phyloP scores from a whole-genome alignment of 2,329 filamentous ascomycete genomes.

The Xylariaceae sp. region DNA sequence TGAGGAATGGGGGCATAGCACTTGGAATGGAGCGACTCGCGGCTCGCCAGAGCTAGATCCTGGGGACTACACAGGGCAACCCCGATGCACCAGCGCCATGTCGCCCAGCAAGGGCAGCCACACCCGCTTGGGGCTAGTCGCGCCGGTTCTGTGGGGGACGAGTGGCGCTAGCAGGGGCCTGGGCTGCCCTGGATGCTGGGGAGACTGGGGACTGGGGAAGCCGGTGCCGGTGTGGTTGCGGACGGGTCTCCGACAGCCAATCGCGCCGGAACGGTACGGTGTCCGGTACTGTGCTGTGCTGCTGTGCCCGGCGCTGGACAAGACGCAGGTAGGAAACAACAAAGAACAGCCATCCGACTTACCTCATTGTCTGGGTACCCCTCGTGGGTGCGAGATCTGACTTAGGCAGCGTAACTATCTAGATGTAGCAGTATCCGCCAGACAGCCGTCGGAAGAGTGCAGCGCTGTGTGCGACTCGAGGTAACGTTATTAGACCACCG shows the following conservation, averaged over 20 bases:
- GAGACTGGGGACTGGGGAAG: not conserved
- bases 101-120: not conserved
- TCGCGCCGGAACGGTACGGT: not conserved
- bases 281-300: not conserved
- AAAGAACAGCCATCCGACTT: not conserved
- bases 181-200: no score
- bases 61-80: not conserved
- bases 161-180: not conserved
- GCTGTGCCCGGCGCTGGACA: not conserved
- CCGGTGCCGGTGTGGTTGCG: not conserved
- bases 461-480: not conserved
- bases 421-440: not conserved
- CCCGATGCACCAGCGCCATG: not conserved
- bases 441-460: not conserved
- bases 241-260: not conserved
- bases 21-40: constrained; percentile 1
- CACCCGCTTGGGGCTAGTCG: not conserved
- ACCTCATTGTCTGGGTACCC: not conserved
- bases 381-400: not conserved
- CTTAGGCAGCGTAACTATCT: not conserved
- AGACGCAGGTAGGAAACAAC: not conserved
- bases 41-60: not conserved
- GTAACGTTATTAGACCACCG: not conserved
- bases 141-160: not conserved
- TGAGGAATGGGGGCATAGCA: not conserved